Percentiles rank a stretch among this genome's conserved stretches.
These are phyloP conservation scores for Lentinus polychrous DNA, from an alignment of 1,284 basidiomycete genomes.

Conservation along the genomic window DNA sequence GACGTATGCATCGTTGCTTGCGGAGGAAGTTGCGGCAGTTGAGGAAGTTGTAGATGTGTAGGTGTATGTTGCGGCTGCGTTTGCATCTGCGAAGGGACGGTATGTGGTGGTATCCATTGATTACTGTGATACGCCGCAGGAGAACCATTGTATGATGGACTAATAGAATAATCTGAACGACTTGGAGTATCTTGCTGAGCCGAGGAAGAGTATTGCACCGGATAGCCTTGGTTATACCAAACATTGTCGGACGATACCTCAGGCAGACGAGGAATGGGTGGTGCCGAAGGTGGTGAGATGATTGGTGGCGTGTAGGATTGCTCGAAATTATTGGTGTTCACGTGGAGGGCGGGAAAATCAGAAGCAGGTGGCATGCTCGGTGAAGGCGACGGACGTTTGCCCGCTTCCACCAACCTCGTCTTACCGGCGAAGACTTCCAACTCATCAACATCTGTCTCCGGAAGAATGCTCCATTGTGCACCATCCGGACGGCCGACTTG, in stretches of 20 bases:
- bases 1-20: conserved; percentile 4
- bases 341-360: conserved; percentile 1
- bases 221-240: conserved; percentile 1
- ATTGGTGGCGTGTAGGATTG: not conserved
- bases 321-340: not conserved
- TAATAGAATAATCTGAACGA: not conserved
- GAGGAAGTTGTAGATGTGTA: conserved; percentile 15
- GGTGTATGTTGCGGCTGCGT: conserved; percentile 1
- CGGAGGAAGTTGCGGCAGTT: conserved; percentile 1
- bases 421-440: conserved; percentile 56
- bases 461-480: conserved; percentile 18
- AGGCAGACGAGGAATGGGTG: conserved; percentile 4
- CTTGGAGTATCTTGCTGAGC: not conserved
- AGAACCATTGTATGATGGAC: not conserved
- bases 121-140: not conserved
- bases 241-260: not conserved
- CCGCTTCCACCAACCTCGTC: conserved; percentile 29
- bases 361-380: conserved; percentile 6
- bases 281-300: conserved; percentile 4
- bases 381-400: conserved; percentile 26
- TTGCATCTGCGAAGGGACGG: too few species aligned
- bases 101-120: not conserved
- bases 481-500: conserved; percentile 16
- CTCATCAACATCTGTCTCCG: conserved; percentile 44
- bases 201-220: not conserved